These are phyloP conservation scores for Vigna angularis DNA, from an alignment of 306 rosid species.

Conservation along the genomic window DNA sequence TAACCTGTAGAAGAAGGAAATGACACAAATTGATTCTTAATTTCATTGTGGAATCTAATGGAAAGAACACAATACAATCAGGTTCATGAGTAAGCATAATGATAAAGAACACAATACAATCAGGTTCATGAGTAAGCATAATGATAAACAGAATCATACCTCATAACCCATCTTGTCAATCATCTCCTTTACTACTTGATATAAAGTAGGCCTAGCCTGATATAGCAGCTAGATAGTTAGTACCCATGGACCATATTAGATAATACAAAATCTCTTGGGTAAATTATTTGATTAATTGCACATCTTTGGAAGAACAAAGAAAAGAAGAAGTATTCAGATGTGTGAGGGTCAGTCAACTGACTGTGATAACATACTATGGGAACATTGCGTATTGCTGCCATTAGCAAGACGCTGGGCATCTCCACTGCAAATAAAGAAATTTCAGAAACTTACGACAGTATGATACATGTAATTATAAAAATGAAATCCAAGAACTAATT, in stretches of 20 bases:
- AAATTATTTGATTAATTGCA: conserved; percentile 14
- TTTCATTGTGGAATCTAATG: background rate
- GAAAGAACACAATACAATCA: conserved; percentile 34
- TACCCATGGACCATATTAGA: conserved; percentile 27
- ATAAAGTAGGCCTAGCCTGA: conserved; percentile 97
- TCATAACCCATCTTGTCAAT: conserved; percentile 92
- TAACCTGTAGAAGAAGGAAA: conserved; percentile 67
- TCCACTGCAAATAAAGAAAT: conserved; percentile 77
- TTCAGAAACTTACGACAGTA: conserved; percentile 38
- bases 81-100: conserved; percentile 14
- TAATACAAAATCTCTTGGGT: conserved; percentile 24
- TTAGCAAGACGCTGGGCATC: conserved; percentile 90
- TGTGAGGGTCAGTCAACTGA: conserved; percentile 23
- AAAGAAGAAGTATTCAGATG: conserved; percentile 15
- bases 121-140: conserved; percentile 15
- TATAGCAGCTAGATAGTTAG: conserved; percentile 40
- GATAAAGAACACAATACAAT: background rate
- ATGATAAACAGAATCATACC: conserved; percentile 55
- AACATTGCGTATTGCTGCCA: conserved; percentile 96
- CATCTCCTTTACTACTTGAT: conserved; percentile 96
- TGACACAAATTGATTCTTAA: conserved; percentile 39
- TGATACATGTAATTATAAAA: conserved; percentile 30
- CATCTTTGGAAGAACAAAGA: background rate
- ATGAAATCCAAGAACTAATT: conserved; percentile 13
- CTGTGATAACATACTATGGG: conserved; percentile 69